Evolutionary conservation across 1,284 basidiomycete genomes (phyloP).

Genomic region (Ganoderma multipileum): DNA sequence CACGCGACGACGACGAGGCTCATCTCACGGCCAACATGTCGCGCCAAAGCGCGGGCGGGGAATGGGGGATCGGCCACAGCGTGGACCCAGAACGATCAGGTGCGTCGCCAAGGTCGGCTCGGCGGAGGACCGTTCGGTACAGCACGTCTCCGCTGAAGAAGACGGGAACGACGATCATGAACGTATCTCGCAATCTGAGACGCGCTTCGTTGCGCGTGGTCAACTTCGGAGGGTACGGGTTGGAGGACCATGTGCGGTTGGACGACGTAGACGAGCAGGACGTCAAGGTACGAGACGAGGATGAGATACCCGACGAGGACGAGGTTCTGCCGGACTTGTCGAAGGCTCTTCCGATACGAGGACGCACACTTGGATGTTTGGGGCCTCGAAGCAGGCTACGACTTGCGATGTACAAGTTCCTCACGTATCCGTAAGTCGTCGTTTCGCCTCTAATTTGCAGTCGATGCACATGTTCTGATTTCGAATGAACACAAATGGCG

Average conservation of each 20-base stretch:
- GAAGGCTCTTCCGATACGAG: conserved; percentile 66
- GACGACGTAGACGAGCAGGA: conserved; percentile 51
- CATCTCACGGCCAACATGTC: conserved; percentile 61
- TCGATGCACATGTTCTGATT: neutral
- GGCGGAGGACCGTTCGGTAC: conserved; percentile 57
- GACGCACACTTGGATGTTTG: conserved; percentile 82
- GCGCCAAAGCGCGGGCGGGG: conserved; percentile 40
- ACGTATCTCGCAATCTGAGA: conserved; percentile 66
- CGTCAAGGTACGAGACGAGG: conserved; percentile 36
- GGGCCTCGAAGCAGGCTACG: conserved; percentile 74
- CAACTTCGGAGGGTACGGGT: conserved; percentile 72
- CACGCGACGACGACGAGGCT: conserved; percentile 61
- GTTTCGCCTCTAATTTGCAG: neutral
- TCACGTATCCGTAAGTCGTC: conserved; percentile 70
- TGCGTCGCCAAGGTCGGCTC: conserved; percentile 41
- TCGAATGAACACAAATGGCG: neutral
- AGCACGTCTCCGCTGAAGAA: conserved; percentile 57
- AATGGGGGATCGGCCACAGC: conserved; percentile 39
- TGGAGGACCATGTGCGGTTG: conserved; percentile 65
- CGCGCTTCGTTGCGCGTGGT: conserved; percentile 84
- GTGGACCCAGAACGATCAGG: conserved; percentile 42
- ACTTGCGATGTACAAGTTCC: conserved; percentile 66
- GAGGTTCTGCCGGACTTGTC: conserved; percentile 53
- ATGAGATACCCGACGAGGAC: conserved; percentile 39
- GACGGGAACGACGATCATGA: conserved; percentile 62